Percentiles rank a stretch among this genome's conserved stretches.
phyloP scores from a whole-genome alignment of 1,139 yeast genomes.

The Sugiyamaella castrensis region DNA sequence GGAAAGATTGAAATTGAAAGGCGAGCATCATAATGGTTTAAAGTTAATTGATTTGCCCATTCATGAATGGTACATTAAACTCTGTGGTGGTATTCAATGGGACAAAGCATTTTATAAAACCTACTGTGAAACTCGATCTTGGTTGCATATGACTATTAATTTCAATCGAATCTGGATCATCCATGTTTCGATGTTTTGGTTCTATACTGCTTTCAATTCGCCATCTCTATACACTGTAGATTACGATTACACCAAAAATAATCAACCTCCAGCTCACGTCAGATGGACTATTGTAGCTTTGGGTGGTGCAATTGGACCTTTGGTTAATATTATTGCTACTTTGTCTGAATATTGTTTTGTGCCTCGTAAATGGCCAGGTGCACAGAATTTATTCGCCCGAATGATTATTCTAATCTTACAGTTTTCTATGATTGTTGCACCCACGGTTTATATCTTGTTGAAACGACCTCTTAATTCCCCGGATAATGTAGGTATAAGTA shows the following conservation, averaged over 20 bases:
- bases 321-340: constrained; percentile 61
- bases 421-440: constrained; percentile 51
- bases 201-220: constrained; percentile 71
- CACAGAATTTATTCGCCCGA: constrained; percentile 48
- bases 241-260: constrained; percentile 56
- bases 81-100: constrained; percentile 58
- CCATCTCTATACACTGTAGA: constrained; percentile 69
- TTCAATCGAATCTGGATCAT: constrained; percentile 83
- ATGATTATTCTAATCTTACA: constrained; percentile 45
- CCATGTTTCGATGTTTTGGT: constrained; percentile 77
- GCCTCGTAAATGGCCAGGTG: constrained; percentile 69
- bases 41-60: constrained; percentile 47
- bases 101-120: constrained; percentile 63
- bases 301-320: constrained; percentile 69
- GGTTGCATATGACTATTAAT: constrained; percentile 74
- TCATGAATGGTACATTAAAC: constrained; percentile 45
- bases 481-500: constrained; percentile 48
- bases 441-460: constrained; percentile 57
- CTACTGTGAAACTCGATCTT: constrained; percentile 67
- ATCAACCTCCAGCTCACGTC: constrained; percentile 63
- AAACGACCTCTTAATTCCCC: constrained; percentile 47
- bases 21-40: constrained; percentile 34
- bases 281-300: constrained; percentile 61
- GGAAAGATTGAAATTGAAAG: constrained; percentile 43
- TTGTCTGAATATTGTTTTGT: constrained; percentile 62